Base-by-base conservation (phyloP, 2,329 filamentous ascomycete genomes). In the Chaetomium globosum region DNA sequence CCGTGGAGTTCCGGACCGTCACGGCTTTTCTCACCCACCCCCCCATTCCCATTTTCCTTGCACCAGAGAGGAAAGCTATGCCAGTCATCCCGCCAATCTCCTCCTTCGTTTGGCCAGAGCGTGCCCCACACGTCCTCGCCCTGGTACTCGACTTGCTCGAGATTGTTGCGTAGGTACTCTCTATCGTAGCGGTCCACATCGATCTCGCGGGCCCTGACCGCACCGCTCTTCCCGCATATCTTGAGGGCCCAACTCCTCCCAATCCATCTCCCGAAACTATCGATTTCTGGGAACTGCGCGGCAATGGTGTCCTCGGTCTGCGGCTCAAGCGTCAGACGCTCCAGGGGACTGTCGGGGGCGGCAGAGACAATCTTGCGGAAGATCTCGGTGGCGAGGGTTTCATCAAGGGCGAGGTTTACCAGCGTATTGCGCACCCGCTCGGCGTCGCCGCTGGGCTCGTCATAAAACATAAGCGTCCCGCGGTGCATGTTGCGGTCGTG, bases 61-160 rank as follows among this genome's bases (percentile, higher is more conserved):
- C 16, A 16, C 39, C 39, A 43, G 23, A 52, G 49, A 33, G 54
- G 54, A 9, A 56, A 56, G 21, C 54, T 43, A 4, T 13, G 5
- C 54, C 54, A 56, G 21, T 56, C 54, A 16, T 56, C 33, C 33
- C 10, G 28, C 54, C 54, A 56, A 9, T 56, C 33, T 13, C 19
- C 21, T 1, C 1, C 33, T 26, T 36, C 19, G n/a, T 13, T 28
- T 21, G 54, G 54, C 54, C 54, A 56, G 5, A 56, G 4, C 21
- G 26, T 13, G 21, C 5, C 21, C 54, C 54, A 43, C 21, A 28
- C 21, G n/a, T 43, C 33, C 8, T 43, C 23, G 21, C 33, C 39
- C 23, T 56, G 4, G 5, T 36, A 13, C 2, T 31, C 53, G 1
- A 36, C 3, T 9, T 4, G 3, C 31, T 55, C 31, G n/a, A 55